Evolutionary conservation across 352 stramenopile species (phyloP).

Genomic region (Phytophthora pistaciae): DNA sequence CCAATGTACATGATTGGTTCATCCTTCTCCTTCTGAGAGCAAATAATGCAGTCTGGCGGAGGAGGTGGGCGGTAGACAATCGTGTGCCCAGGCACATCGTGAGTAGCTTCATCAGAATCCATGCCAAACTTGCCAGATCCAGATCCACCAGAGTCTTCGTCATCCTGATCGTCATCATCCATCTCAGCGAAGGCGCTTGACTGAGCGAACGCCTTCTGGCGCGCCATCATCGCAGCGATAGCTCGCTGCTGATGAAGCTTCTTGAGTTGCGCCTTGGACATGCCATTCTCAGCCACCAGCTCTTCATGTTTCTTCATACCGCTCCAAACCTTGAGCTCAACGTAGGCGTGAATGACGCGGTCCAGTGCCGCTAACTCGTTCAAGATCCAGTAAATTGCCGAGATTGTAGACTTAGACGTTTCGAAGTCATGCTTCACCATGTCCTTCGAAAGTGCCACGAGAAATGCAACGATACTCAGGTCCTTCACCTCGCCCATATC

Average conservation of each 20-base stretch:
- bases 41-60: conserved; percentile 87
- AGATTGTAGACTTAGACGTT: conserved; percentile 81
- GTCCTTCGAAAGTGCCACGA: conserved; percentile 70
- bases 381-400: conserved; percentile 85
- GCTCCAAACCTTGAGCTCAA: conserved; percentile 72
- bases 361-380: conserved; percentile 70
- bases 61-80: conserved; percentile 76
- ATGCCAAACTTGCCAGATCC: conserved; percentile 27
- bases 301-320: conserved; percentile 74
- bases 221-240: conserved; percentile 87
- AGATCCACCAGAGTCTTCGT: conserved; percentile 40
- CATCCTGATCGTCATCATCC: conserved; percentile 71
- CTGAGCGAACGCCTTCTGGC: conserved; percentile 80
- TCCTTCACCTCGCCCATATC: conserved; percentile 65
- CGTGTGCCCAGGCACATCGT: conserved; percentile 32
- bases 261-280: conserved; percentile 79
- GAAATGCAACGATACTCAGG: conserved; percentile 66
- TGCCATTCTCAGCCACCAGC: conserved; percentile 50
- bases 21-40: conserved; percentile 84
- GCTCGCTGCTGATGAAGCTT: conserved; percentile 85
- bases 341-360: conserved; percentile 51
- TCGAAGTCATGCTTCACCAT: conserved; percentile 83
- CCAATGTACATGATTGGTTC: conserved; percentile 90
- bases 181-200: conserved; percentile 76
- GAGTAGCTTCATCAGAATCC: conserved; percentile 26